phyloP scores from a whole-genome alignment of 2,329 filamentous ascomycete genomes.

The Chrysoporthe puriensis region DNA sequence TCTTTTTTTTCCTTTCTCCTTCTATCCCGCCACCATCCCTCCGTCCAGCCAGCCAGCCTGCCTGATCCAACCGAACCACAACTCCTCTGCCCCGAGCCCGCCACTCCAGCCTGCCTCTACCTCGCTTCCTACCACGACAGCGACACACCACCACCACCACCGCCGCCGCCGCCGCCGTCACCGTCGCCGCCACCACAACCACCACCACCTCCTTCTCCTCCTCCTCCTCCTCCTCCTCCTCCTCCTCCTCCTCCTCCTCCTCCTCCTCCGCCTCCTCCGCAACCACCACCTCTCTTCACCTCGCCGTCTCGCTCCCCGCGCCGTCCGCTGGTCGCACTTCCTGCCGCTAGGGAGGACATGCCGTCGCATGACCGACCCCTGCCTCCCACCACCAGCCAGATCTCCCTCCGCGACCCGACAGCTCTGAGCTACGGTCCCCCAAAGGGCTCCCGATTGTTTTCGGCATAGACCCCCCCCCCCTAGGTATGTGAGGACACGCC shows the following conservation, averaged over 20 bases:
- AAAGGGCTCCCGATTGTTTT: constrained; percentile 2
- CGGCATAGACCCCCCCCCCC: not conserved
- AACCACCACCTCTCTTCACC: not conserved
- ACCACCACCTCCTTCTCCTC: not conserved
- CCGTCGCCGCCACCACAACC: too few species aligned
- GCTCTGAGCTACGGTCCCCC: not conserved
- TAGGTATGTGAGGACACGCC: constrained; percentile 15
- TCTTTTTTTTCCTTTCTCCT: not conserved
- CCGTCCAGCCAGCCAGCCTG: not conserved
- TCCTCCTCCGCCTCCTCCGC: not conserved
- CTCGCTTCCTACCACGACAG: not conserved
- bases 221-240: not conserved
- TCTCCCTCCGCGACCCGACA: constrained; percentile 2
- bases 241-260: not conserved
- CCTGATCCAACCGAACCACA: not conserved
- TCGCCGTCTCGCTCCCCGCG: not conserved
- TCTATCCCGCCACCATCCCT: not conserved
- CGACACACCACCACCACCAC: constrained; percentile 8
- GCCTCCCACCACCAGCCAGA: constrained; percentile 14
- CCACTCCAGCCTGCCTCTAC: not conserved
- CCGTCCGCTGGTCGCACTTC: constrained; percentile 13
- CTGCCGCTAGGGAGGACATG: constrained; percentile 23
- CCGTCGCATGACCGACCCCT: constrained; percentile 17
- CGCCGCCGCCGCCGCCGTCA: not conserved
- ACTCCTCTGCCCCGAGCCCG: not conserved